Evolutionary conservation across 2,329 filamentous ascomycete genomes (phyloP).

Genomic region (Calonectria montana): DNA sequence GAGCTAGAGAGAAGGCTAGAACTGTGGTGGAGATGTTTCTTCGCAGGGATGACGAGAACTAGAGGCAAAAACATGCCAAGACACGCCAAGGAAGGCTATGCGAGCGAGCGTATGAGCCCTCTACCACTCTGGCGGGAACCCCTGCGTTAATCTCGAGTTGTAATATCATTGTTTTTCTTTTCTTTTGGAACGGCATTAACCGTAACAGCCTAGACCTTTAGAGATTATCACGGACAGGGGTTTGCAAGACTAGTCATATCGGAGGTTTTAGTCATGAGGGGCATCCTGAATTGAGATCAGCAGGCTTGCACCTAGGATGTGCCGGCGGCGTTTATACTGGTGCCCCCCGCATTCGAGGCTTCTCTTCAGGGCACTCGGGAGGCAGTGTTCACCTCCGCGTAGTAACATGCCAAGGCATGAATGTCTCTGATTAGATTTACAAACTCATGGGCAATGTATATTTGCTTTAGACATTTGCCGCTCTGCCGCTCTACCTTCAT

Average conservation of each 20-base stretch:
- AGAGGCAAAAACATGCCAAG: slow-evolving; percentile 39
- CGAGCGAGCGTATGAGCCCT: slow-evolving; percentile 30
- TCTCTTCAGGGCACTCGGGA: neutral
- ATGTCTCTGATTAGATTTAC: neutral
- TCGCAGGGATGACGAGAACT: slow-evolving; percentile 47
- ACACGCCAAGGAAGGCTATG: slow-evolving; percentile 17
- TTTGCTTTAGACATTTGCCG: neutral
- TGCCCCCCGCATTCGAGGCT: neutral
- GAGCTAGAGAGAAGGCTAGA: slow-evolving; percentile 72
- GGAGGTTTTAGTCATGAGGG: slow-evolving; percentile 5
- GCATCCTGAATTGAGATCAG: slow-evolving; percentile 14
- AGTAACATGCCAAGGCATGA: neutral
- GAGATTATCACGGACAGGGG: neutral
- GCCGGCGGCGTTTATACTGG: neutral
- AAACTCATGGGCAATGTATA: neutral
- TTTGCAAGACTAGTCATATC: neutral
- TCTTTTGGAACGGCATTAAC: neutral
- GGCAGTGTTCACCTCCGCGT: neutral
- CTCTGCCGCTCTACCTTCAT: neutral
- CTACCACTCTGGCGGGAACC: neutral
- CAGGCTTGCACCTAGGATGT: neutral
- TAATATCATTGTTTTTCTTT: neutral
- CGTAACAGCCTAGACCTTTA: neutral
- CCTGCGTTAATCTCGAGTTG: slow-evolving; percentile 2
- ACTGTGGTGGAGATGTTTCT: slow-evolving; percentile 77